These are phyloP conservation scores for Leptodermis oblonga DNA, from an alignment of 257 asterid species.

Conservation along the genomic window DNA sequence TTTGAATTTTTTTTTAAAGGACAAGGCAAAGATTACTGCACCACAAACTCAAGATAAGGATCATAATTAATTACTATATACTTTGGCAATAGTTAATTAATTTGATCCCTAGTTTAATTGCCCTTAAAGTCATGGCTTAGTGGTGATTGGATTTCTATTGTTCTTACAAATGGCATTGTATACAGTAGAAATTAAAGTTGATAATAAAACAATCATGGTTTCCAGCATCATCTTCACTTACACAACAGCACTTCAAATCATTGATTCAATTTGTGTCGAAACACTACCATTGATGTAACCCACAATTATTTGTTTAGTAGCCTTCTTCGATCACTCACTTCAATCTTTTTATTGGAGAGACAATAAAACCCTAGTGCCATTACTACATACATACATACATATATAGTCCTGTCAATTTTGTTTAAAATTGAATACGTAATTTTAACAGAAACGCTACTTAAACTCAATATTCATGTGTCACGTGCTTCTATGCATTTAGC, in stretches of 20 bases:
- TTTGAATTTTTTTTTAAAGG: no score
- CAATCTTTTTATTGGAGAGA: no score
- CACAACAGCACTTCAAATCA: neutral
- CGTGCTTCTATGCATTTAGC: no score
- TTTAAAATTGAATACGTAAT: no score
- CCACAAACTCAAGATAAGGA: neutral
- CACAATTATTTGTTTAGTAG: no score
- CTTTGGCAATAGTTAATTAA: neutral
- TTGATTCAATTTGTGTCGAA: neutral
- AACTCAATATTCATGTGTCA: no score
- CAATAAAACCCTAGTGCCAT: no score
- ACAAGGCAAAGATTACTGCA: neutral
- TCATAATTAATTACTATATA: no score
- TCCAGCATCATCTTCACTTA: conserved; percentile 17
- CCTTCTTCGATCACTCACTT: no score
- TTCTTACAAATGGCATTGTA: neutral
- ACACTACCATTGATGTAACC: neutral
- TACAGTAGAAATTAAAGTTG: conserved; percentile 13
- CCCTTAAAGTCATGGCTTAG: neutral
- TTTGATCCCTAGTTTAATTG: conserved; percentile 4
- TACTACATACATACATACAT: no score
- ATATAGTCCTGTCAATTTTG: no score
- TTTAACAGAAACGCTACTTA: no score
- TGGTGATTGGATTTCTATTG: neutral
- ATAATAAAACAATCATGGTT: conserved; percentile 12